phyloP scores from a whole-genome alignment of 345 rosid genomes.

The Murraya paniculata region DNA sequence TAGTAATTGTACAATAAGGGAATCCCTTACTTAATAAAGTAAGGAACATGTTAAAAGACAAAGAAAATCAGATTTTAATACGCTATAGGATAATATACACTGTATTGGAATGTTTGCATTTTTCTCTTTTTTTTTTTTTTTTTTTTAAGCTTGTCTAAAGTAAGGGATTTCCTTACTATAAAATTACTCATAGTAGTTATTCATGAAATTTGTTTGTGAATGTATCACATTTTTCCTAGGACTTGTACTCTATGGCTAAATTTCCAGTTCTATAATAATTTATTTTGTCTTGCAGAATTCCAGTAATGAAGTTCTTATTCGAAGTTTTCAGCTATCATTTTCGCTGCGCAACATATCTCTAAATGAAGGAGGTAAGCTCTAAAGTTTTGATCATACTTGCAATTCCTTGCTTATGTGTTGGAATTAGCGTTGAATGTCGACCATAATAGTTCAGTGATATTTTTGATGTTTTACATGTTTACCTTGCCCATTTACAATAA shows the following conservation, averaged over 20 bases:
- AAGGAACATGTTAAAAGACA: too few species aligned
- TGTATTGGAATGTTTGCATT: too few species aligned
- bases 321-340: conserved; percentile 91
- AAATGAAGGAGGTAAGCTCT: conserved; percentile 64
- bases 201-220: neutral
- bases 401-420: neutral
- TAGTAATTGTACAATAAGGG: too few species aligned
- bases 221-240: neutral
- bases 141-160: too few species aligned
- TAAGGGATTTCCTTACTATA: too few species aligned
- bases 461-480: neutral
- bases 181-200: too few species aligned
- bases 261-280: conserved; percentile 9
- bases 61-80: too few species aligned
- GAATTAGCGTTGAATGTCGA: neutral
- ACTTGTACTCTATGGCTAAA: neutral
- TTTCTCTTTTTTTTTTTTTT: too few species aligned
- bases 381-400: conserved; percentile 3
- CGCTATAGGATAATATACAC: too few species aligned
- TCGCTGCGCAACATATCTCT: conserved; percentile 80
- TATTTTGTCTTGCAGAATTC: conserved; percentile 62
- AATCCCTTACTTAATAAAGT: too few species aligned
- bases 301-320: conserved; percentile 64
- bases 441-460: neutral
- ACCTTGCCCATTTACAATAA: neutral